phyloP scores from a whole-genome alignment of 495 filamentous ascomycete species.

The Barbatosphaeria neglecta region DNA sequence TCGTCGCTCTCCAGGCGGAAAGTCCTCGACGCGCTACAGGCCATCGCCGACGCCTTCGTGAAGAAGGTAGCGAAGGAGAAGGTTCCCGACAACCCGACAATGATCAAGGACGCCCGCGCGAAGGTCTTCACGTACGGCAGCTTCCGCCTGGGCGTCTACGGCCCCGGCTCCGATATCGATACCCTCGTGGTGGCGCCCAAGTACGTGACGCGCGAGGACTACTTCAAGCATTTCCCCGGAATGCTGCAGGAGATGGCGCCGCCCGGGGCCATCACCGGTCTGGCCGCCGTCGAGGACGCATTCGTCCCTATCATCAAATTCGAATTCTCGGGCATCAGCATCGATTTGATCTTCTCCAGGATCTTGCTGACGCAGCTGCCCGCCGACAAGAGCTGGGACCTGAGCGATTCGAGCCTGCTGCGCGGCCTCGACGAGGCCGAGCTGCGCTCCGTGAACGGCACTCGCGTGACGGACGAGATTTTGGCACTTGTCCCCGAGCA shows the following conservation, averaged over 20 bases:
- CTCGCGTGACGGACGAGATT: constrained; percentile 85
- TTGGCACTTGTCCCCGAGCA: constrained; percentile 77
- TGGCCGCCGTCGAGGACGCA: constrained; percentile 77
- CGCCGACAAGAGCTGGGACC: constrained; percentile 46
- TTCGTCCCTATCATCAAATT: constrained; percentile 96
- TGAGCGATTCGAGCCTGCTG: constrained; percentile 73
- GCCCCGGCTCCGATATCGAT: constrained; percentile 94
- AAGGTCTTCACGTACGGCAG: constrained; percentile 93
- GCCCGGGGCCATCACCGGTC: constrained; percentile 65
- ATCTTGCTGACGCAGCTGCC: constrained; percentile 61
- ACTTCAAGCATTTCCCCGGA: constrained; percentile 76
- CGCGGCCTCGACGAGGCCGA: constrained; percentile 78
- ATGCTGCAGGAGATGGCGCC: constrained; percentile 63
- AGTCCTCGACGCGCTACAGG: constrained; percentile 61
- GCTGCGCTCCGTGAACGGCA: constrained; percentile 83
- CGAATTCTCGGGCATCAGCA: constrained; percentile 76
- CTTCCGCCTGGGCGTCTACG: constrained; percentile 86
- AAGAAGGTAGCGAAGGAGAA: constrained; percentile 57
- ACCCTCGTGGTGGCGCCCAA: constrained; percentile 84
- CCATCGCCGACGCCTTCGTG: constrained; percentile 74
- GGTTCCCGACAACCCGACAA: constrained; percentile 61
- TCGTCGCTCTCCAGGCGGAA: constrained; percentile 12
- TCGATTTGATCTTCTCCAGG: constrained; percentile 88
- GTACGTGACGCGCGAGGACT: constrained; percentile 76
- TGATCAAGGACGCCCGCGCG: constrained; percentile 71